phyloP scores from a whole-genome alignment of 139 green algal species.

The Axilococcus clingmanii region DNA sequence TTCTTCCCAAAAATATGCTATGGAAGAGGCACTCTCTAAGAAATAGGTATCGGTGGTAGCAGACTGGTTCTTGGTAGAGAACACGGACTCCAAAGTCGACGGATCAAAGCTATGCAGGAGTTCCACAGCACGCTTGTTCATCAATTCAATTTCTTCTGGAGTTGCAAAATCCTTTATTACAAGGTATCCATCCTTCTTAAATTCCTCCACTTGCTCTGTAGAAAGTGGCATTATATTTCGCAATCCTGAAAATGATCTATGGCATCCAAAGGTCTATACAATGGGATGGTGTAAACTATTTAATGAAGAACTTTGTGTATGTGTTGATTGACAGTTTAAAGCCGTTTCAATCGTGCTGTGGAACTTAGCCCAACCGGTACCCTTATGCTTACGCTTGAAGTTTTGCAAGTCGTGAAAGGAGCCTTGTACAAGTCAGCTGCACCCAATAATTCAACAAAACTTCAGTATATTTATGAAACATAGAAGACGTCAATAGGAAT shows the following conservation, averaged over 20 bases:
- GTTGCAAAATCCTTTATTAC: slow-evolving; percentile 45
- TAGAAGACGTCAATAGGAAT: no score
- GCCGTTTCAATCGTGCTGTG: no score
- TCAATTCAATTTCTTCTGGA: slow-evolving; percentile 21
- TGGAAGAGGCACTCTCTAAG: slow-evolving; percentile 45
- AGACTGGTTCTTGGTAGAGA: slow-evolving; percentile 42
- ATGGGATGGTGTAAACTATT: background rate
- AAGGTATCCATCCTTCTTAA: slow-evolving; percentile 39
- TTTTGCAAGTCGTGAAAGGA: no score
- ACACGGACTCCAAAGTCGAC: slow-evolving; percentile 19
- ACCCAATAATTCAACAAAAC: no score
- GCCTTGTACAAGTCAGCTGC: no score
- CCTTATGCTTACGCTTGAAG: no score
- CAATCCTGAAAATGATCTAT: background rate
- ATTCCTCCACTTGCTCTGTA: slow-evolving; percentile 13
- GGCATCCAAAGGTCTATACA: background rate
- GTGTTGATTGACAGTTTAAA: no score
- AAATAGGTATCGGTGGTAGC: slow-evolving; percentile 66
- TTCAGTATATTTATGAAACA: no score
- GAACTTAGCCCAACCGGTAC: no score
- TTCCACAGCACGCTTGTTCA: slow-evolving; percentile 27
- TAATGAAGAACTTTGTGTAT: background rate
- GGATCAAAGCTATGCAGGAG: slow-evolving; percentile 41
- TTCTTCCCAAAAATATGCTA: slow-evolving; percentile 74
- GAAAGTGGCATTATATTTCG: slow-evolving; percentile 11